Conservation (phyloP, 2,329 filamentous ascomycete species). For the Lomentospora prolificans region DNA sequence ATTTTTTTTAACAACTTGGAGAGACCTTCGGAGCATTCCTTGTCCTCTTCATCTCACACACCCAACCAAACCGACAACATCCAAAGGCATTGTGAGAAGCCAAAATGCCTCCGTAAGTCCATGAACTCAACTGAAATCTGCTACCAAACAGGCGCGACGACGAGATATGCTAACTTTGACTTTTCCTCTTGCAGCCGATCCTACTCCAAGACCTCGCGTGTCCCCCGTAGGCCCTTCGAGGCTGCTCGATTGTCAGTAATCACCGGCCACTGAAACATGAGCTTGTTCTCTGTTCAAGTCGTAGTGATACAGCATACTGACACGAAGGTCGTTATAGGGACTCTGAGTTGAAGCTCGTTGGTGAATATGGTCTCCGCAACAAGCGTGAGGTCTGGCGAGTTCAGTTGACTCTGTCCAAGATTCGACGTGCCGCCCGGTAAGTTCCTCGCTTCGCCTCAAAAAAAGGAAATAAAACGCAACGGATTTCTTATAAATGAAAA, state of each 20-base stretch:
- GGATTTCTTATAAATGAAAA: too few species aligned
- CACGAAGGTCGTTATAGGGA: slow-evolving; percentile 56
- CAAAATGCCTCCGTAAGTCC: slow-evolving; percentile 34
- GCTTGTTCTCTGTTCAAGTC: slow-evolving; percentile 96
- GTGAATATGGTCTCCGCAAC: slow-evolving; percentile 99
- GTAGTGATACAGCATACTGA: slow-evolving; percentile 64
- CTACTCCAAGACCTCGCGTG: slow-evolving; percentile 99
- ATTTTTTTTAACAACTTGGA: slow-evolving; percentile 7
- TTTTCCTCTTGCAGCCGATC: slow-evolving; percentile 22
- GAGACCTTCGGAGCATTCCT: slow-evolving; percentile 10
- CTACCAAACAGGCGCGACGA: neutral
- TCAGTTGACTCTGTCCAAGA: slow-evolving; percentile 98
- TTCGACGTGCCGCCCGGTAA: slow-evolving; percentile 99
- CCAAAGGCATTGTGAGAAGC: slow-evolving; percentile 17
- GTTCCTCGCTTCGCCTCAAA: slow-evolving; percentile 10
- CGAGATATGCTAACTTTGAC: slow-evolving; percentile 11
- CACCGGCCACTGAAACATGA: slow-evolving; percentile 91
- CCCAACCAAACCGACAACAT: slow-evolving; percentile 14
- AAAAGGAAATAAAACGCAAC: neutral
- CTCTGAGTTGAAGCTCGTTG: slow-evolving; percentile 98
- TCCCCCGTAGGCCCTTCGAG: slow-evolving; percentile 97
- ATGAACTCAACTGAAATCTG: neutral
- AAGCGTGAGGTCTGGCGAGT: slow-evolving; percentile 99
- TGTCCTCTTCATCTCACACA: slow-evolving; percentile 11
- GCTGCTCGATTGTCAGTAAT: slow-evolving; percentile 98